Conservation (phyloP, 2,329 filamentous ascomycete species). For the Hypoxylon sp. region DNA sequence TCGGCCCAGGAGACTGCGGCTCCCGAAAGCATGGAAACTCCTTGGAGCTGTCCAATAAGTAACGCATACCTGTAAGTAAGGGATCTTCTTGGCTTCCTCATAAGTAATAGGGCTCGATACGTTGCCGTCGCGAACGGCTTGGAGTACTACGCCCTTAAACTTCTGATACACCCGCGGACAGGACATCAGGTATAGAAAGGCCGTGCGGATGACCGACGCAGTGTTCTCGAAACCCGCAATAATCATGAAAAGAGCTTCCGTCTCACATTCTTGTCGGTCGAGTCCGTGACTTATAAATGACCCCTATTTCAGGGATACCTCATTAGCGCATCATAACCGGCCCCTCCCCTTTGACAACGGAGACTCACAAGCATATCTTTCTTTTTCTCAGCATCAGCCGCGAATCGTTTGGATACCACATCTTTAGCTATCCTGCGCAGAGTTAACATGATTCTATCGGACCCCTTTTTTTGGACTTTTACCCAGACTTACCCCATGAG, state of each 20-base stretch:
- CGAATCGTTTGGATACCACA: constrained; percentile 18
- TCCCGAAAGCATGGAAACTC: background rate
- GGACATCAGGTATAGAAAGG: constrained; percentile 63
- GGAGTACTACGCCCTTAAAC: constrained; percentile 60
- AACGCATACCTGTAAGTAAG: constrained; percentile 47
- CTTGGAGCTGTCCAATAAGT: background rate
- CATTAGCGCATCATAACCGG: background rate
- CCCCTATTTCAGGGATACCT: constrained; percentile 37
- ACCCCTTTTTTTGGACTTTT: no score
- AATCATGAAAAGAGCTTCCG: constrained; percentile 50
- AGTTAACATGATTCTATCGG: background rate
- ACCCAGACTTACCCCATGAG: constrained; percentile 27
- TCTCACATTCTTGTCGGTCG: constrained; percentile 49
- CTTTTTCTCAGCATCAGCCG: constrained; percentile 2
- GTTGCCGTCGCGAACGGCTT: constrained; percentile 51
- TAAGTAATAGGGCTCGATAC: constrained; percentile 50
- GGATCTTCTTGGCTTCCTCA: constrained; percentile 51
- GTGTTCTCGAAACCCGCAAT: constrained; percentile 63
- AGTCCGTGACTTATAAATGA: constrained; percentile 53
- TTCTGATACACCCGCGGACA: constrained; percentile 59
- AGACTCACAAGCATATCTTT: constrained; percentile 43
- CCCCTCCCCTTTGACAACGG: background rate
- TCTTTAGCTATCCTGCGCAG: constrained; percentile 27
- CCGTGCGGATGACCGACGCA: constrained; percentile 61
- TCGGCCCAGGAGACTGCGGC: background rate